Base-by-base conservation (phyloP, 495 filamentous ascomycete genomes). In the Astrothelium subdiscretum region DNA sequence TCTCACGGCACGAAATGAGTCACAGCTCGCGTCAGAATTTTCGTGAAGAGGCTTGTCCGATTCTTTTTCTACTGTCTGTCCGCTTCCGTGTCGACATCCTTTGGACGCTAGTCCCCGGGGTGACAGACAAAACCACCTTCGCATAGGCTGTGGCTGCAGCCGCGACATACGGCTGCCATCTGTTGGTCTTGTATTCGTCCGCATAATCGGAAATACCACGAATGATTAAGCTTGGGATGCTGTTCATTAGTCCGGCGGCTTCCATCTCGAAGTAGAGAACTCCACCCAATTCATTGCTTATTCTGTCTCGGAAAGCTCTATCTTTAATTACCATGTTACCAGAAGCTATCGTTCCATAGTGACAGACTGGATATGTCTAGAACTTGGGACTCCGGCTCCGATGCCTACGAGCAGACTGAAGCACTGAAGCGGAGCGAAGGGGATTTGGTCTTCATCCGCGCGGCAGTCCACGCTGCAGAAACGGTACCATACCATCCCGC, bases 111-210 rank as follows among this genome's bases (percentile, higher is more conserved):
- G n/a, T n/a, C n/a, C n/a, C n/a, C n/a, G n/a, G n/a, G n/a, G n/a
- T n/a, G 65, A 73, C 73, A 64, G 59, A 66, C 51, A 60, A 68
- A 38, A 38, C 6, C 35, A 6, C 35, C 35, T 38, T 38, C 35
- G 35, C 35, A 38, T 38, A 38, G 5, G 35, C 35, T 6, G 35
- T 15, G 35, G 35, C 35, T 38, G 35, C 15, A 6, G 35, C 35
- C 6, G 35, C 35, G 15, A 15, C 35, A 38, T 38, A 38, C 15
- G 6, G 5, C 15, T 38, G 35, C 35, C 35, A 38, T 6, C 35
- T 6, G 15, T 38, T 15, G 15, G 5, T 38, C 35, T 38, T 38
- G 15, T 38, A 15, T 6, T 6, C 6, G 15, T 38, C 35, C 6
- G 35, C 35, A 38, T 38, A 38, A 38, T 38, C 35, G 35, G 6